Evolutionary conservation across 2,329 filamentous ascomycete genomes (phyloP), one percentile per base, ranked within the genome.

Genomic region (Ophiosphaerella korrae): DNA sequence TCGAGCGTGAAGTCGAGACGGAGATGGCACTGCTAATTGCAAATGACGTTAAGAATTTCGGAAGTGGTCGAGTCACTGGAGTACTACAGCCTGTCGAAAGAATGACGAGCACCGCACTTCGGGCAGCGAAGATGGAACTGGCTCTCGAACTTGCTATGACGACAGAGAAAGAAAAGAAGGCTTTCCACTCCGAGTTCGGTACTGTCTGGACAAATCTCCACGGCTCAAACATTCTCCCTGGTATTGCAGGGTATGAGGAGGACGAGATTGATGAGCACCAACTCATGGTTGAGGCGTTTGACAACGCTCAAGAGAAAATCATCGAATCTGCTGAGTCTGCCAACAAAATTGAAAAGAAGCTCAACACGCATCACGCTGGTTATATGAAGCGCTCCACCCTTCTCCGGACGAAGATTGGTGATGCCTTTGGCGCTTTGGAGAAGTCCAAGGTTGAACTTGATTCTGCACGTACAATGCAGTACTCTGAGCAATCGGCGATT

Each of bases 331-430:
- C 92, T 2, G 87, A 93, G 62, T 83, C 87, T 50, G 90, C 89
- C 46, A 90, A 91, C 69, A 95, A 93, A 74, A 79, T 96, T 1
- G 92, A 97, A 75, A 96, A 96, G 83, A 97, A 94, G 75, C 83
- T 99, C n/a, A 81, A 82, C 0, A 80, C 96, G 46, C 88, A 94
- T 64, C 85, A 96, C 2, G 92, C 92, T 21, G 94, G 94, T 12
- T 99, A 99, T 75, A 87, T 92, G 71, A 87, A 92, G 62, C 88
- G 94, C 29, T 86, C 90, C 31, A 92, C 92, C 73, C 86, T 85
- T 62, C 82, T 99, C 23, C 84, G 86, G 18, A 83, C 86, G 53
- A 97, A 96, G 77, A 89, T 95, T 55, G 74, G 76, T 14, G 89
- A 92, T 58, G 90, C 91, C 1, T 84, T 86, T 23, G 83, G 86